Base-by-base conservation (phyloP, 2,329 filamentous ascomycete species). In the Claviceps cyperi region DNA sequence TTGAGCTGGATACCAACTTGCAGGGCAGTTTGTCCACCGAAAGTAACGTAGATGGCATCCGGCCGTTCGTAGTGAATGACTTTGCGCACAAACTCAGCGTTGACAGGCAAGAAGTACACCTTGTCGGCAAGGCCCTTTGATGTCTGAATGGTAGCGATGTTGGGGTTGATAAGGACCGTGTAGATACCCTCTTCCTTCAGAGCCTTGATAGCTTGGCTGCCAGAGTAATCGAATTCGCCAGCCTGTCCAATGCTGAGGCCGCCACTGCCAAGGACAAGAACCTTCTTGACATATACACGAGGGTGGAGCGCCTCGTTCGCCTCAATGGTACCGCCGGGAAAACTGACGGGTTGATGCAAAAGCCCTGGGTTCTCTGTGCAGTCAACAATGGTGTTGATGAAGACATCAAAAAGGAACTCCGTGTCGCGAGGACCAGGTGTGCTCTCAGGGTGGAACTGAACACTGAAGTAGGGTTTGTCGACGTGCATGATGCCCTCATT, bases 391-490 rank as follows among this genome's bases (percentile, higher is more conserved):
- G 89, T 85, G 69, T 84, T 72, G 63, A 98, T 86, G 73, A 98
- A 98, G 55, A 97, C 88, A 66, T 98, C 90, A 57, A 98, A 98
- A 24, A 98, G 76, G 64, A 86, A 96, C 66, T 98, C 92, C 28
- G 92, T 98, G 64, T 98, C 92, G 37, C 88, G 80, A 48, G 92
- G 92, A 51, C 92, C 92, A 2, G 92, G 92, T 1, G 89, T 94
- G 73, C 90, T 95, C 69, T 98, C 92, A 0, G 92, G 92, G 64
- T 98, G 92, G 72, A 98, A 98, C 65, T 98, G 92, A n/a, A 97
- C 92, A 74, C 89, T 96, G 76, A 98, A 98, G 72, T 91, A 94
- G 48, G 92, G 92, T 62, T 83, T 85, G 65, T 73, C 78, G 46
- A 78, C 72, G 66, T 97, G 89, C 68, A 90, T 84, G 63, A 98